A percentile compares a stretch with the other conserved stretches of the same genome.
These are phyloP conservation scores for Bolboschoenoplectus hybrid DNA, from an alignment of 202 grass and related monocot species.

Conservation along the genomic window DNA sequence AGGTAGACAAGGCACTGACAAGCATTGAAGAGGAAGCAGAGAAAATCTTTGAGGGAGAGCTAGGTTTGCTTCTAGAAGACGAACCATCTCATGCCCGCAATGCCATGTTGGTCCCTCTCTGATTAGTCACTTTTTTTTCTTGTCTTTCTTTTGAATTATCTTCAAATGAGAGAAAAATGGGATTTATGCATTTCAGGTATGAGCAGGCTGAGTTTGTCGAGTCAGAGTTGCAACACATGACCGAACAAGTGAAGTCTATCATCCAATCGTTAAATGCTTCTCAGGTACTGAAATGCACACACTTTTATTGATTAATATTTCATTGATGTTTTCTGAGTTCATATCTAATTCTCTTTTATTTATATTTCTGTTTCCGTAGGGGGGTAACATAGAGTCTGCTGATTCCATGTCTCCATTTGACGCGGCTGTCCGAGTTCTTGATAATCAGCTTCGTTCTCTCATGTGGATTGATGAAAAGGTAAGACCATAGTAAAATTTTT, in stretches of 20 bases:
- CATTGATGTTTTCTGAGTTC: slow-evolving; percentile 1
- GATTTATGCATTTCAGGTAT: slow-evolving; percentile 54
- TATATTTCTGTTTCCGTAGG: slow-evolving; percentile 55
- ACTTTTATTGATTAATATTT: slow-evolving; percentile 6
- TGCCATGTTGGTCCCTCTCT: slow-evolving; percentile 73
- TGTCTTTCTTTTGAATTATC: slow-evolving; percentile 18
- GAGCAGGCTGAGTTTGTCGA: slow-evolving; percentile 85
- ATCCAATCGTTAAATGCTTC: slow-evolving; percentile 90
- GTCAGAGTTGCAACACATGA: slow-evolving; percentile 93
- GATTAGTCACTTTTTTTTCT: slow-evolving; percentile 31
- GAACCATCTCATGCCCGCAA: slow-evolving; percentile 80
- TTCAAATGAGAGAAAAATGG: not conserved
- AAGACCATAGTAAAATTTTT: slow-evolving; percentile 16
- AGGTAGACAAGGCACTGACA: slow-evolving; percentile 94
- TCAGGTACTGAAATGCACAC: slow-evolving; percentile 56
- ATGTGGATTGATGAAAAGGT: slow-evolving; percentile 99
- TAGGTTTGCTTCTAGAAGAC: slow-evolving; percentile 82
- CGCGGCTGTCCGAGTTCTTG: slow-evolving; percentile 88
- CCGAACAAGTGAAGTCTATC: slow-evolving; percentile 97
- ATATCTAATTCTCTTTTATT: slow-evolving; percentile 22
- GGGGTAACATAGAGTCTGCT: slow-evolving; percentile 60
- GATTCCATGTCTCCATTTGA: slow-evolving; percentile 94
- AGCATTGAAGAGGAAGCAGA: slow-evolving; percentile 99
- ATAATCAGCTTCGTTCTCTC: slow-evolving; percentile 93
- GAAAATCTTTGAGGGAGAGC: slow-evolving; percentile 83